These are phyloP conservation scores for Penicillium glabrum DNA, from an alignment of 2,329 filamentous ascomycete species.

Conservation along the genomic window DNA sequence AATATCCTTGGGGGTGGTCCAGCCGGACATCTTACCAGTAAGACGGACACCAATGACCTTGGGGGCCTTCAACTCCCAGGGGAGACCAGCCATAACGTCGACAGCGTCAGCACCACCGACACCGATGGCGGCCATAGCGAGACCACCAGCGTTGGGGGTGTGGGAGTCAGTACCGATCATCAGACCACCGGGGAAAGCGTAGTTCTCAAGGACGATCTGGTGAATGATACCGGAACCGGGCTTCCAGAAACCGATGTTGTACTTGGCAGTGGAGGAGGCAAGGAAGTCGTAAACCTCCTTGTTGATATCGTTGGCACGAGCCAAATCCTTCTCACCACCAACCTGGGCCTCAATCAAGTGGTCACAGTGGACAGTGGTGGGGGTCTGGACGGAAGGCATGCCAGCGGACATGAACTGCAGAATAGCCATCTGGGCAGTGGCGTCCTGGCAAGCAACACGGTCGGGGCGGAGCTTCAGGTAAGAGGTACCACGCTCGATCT, in stretches of 20 bases:
- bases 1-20: conserved; percentile 93
- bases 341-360: conserved; percentile 98
- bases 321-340: conserved; percentile 91
- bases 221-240: conserved; percentile 99
- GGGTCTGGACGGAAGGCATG: conserved; percentile 92
- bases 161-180: conserved; percentile 98
- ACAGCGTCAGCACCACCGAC: conserved; percentile 97
- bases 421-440: conserved; percentile 99
- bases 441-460: conserved; percentile 98
- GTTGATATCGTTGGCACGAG: conserved; percentile 88
- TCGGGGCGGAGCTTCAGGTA: conserved; percentile 97
- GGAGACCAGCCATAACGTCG: conserved; percentile 91
- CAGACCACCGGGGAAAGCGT: conserved; percentile 96
- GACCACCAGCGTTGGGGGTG: conserved; percentile 91
- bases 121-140: conserved; percentile 94
- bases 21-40: conserved; percentile 74
- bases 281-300: conserved; percentile 99
- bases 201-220: conserved; percentile 98
- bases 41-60: conserved; percentile 56
- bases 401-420: conserved; percentile 99
- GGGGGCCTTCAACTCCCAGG: conserved; percentile 96
- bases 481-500: conserved; percentile 91
- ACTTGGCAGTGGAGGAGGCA: conserved; percentile 90
- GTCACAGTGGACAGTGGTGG: conserved; percentile 95
- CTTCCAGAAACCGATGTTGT: conserved; percentile 99